Conservation (phyloP, 2,329 filamentous ascomycete species). For the Gaeumannomyces tritici region DNA sequence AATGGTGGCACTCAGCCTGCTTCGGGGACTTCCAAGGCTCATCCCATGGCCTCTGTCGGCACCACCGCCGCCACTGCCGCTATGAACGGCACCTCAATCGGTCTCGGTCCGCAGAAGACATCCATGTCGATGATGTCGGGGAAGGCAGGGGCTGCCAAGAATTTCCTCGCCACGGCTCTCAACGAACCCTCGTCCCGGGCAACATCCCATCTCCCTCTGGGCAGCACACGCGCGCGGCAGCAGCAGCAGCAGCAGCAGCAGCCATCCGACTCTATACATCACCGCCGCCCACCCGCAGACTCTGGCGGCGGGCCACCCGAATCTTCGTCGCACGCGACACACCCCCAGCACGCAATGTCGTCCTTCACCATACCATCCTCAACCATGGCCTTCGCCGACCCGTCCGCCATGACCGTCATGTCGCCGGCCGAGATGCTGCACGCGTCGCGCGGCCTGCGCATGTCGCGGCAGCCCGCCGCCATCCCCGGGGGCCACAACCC, state of each 20-base stretch:
- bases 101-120: background rate
- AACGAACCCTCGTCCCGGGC: background rate
- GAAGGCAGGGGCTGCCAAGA: background rate
- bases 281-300: background rate
- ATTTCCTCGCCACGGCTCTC: constrained; percentile 1
- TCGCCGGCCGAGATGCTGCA: constrained; percentile 17
- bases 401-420: constrained; percentile 35
- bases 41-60: background rate
- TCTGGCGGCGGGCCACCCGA: background rate
- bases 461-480: constrained; percentile 14
- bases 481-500: constrained; percentile 16
- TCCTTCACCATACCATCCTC: background rate
- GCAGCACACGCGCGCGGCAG: background rate
- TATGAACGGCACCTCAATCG: background rate
- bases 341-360: background rate
- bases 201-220: background rate
- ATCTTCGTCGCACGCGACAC: background rate
- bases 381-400: constrained; percentile 15
- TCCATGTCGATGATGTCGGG: background rate
- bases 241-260: background rate
- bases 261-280: background rate
- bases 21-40: background rate
- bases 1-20: background rate
- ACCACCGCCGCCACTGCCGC: constrained; percentile 2
- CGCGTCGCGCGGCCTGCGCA: constrained; percentile 14